phyloP scores from a whole-genome alignment of 768 basidiomycete genomes.

The Naganishia randhawae region DNA sequence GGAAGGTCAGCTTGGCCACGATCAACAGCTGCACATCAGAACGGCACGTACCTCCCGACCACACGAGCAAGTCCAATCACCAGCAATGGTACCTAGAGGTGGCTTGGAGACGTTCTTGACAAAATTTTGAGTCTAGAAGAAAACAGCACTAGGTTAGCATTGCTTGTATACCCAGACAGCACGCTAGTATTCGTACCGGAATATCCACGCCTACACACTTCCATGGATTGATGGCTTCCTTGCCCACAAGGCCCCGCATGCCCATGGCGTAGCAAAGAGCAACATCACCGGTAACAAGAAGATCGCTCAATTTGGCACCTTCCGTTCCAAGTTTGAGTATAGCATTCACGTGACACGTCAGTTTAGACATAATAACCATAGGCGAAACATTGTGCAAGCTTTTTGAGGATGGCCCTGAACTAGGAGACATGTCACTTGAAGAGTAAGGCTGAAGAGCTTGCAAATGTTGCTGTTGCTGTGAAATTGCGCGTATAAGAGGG shows the following conservation, averaged over 20 bases:
- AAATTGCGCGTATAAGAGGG: conserved; percentile 18
- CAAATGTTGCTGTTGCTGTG: conserved; percentile 17
- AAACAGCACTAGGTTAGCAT: background rate
- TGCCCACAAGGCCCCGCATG: conserved; percentile 30
- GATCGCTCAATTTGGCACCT: conserved; percentile 23
- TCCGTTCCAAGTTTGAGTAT: conserved; percentile 11
- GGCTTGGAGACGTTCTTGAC: conserved; percentile 30
- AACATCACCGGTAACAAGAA: conserved; percentile 29
- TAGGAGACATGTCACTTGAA: background rate
- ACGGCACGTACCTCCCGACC: conserved; percentile 27
- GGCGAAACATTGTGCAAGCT: conserved; percentile 17
- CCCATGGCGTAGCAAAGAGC: conserved; percentile 27
- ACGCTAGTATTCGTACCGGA: conserved; percentile 29
- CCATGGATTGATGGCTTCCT: conserved; percentile 32
- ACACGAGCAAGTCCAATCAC: conserved; percentile 32
- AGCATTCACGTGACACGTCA: conserved; percentile 25
- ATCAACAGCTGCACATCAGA: background rate
- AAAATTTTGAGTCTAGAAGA: conserved; percentile 20
- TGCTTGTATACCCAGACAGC: background rate
- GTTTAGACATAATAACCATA: conserved; percentile 19
- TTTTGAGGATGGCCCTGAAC: background rate
- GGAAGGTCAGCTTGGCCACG: background rate
- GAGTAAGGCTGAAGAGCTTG: conserved; percentile 9
- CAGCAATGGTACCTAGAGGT: conserved; percentile 26
- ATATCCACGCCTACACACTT: conserved; percentile 27